Evolutionary conservation across 257 asterid genomes (phyloP).

Genomic region (Eustoma russellianum): DNA sequence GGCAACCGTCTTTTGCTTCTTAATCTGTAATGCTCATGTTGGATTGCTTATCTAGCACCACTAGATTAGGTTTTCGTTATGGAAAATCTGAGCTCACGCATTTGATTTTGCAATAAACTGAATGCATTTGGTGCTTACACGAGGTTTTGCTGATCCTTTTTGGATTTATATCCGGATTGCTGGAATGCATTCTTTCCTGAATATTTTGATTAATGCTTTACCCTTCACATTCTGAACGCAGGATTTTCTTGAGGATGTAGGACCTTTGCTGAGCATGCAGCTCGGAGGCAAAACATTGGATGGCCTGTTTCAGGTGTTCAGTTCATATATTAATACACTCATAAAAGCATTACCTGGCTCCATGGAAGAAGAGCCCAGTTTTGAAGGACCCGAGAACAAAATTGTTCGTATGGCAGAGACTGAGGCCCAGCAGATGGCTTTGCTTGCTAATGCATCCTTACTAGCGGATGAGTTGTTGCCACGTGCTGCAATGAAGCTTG

Average conservation of each 20-base stretch:
- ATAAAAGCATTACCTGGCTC: conserved; percentile 93
- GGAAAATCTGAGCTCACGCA: too few relatives aligned
- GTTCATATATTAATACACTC: conserved; percentile 68
- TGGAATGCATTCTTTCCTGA: too few relatives aligned
- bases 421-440: conserved; percentile 90
- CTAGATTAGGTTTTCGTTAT: too few relatives aligned
- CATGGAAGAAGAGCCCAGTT: conserved; percentile 79
- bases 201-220: too few relatives aligned
- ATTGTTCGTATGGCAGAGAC: conserved; percentile 94
- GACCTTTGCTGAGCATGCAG: conserved; percentile 89
- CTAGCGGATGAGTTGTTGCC: conserved; percentile 92
- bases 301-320: conserved; percentile 90
- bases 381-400: conserved; percentile 74
- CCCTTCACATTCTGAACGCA: conserved; percentile 23
- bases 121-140: too few relatives aligned
- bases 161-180: too few relatives aligned
- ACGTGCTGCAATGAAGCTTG: conserved; percentile 91
- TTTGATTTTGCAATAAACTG: too few relatives aligned
- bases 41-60: too few relatives aligned
- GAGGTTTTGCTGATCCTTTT: too few relatives aligned
- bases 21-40: too few relatives aligned
- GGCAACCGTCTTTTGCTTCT: too few relatives aligned
- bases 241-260: conserved; percentile 98
- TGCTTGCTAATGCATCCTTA: conserved; percentile 96
- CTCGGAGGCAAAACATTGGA: conserved; percentile 86